Base-by-base conservation (phyloP, 2,329 filamentous ascomycete species). In the Ceratocystis diversiconidia region DNA sequence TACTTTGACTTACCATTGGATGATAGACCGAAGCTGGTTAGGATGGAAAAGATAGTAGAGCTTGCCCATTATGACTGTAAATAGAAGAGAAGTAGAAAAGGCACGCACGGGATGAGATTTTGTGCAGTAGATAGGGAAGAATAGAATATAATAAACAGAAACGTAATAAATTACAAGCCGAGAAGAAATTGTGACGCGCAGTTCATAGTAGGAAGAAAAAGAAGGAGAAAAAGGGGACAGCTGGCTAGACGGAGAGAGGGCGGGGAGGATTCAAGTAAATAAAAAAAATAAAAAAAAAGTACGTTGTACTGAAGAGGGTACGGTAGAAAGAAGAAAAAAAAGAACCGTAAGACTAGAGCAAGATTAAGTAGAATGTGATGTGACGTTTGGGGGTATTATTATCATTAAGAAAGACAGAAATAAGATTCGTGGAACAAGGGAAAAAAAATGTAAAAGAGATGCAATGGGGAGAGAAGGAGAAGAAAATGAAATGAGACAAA, bases 11-110 rank as follows among this genome's bases (percentile, higher is more conserved):
- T 80, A 94, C 91, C 91, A 96, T 86, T 96, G 91, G 69, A 95
- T 80, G 69, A 96, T 90, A 60, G 88, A 81, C 72, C 90, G 85
- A 74, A 96, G 78, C 78, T 96, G 82, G 70, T 80, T 81, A 44
- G 89, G 88, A 76, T 95, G 91, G 70, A 89, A 77, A 67, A 85
- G 75, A 72, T 85, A 89, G 79, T 92, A 94, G 69, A 89, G 73
- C 67, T 85, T 75, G 69, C 79, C 82, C 84, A 87, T 87, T 69
- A 72, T 81, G 73, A 62, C 55, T 12, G 19, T 59, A 63, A 22
- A 22, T 50, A 5, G 6, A 22, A 50, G 48, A 32, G 5, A 30
- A 25, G 17, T 43, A 59, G 41, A 44, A 67, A 61, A 44, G 57
- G 57, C 22, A 46, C 59, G 36, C 41, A 62, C 59, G 10, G 64